Percentiles rank a stretch among this genome's conserved stretches.
These are phyloP conservation scores for Oxyria digyna DNA, from an alignment of 148 eudicot species.

Conservation along the genomic window DNA sequence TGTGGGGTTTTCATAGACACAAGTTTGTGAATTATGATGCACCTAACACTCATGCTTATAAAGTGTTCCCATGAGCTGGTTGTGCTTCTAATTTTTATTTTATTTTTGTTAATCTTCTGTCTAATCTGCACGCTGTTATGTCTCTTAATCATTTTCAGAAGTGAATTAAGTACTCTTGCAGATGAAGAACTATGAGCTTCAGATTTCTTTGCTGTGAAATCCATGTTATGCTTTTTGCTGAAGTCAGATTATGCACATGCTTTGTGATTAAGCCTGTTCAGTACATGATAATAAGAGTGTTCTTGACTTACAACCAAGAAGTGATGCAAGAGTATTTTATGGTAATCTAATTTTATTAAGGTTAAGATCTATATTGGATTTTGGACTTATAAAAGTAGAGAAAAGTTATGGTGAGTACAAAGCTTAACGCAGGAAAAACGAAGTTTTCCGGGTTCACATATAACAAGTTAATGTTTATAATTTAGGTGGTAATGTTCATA, in stretches of 20 bases:
- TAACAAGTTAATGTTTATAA: too few relatives aligned
- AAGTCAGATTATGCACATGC: background rate
- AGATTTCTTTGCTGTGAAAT: background rate
- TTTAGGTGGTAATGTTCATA: too few relatives aligned
- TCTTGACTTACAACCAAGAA: too few relatives aligned
- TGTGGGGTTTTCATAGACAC: background rate
- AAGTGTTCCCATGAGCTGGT: conserved; percentile 8
- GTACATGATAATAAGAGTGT: background rate
- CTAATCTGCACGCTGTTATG: background rate
- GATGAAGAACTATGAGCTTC: background rate
- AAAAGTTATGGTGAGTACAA: too few relatives aligned
- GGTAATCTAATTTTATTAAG: too few relatives aligned
- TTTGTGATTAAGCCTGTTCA: background rate
- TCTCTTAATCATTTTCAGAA: background rate
- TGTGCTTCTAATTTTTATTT: background rate
- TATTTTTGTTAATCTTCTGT: background rate
- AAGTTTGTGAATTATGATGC: background rate
- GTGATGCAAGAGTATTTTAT: too few relatives aligned
- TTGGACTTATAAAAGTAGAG: too few relatives aligned
- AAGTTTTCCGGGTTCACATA: too few relatives aligned
- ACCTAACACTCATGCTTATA: conserved; percentile 6
- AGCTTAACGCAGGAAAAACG: too few relatives aligned
- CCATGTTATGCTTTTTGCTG: background rate
- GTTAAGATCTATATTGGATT: too few relatives aligned
- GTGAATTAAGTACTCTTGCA: background rate